Conservation (phyloP, 352 stramenopile species). For the Globisporangium emineosum region DNA sequence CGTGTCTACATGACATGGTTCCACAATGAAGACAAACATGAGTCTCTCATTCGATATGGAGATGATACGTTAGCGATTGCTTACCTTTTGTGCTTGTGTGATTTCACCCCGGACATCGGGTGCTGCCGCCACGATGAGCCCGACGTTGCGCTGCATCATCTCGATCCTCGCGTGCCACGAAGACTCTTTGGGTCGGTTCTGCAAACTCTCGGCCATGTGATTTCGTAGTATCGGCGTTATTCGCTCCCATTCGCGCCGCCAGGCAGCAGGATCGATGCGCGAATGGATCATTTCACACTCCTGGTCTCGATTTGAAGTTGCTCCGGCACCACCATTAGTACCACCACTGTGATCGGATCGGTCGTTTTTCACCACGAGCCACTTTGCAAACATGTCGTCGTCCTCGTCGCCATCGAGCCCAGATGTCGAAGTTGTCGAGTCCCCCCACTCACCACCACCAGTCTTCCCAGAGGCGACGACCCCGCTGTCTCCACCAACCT, state of each 20-base stretch:
- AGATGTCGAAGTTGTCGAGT: slow-evolving; percentile 31
- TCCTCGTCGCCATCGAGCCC: slow-evolving; percentile 19
- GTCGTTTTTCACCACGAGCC: slow-evolving; percentile 43
- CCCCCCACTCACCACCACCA: slow-evolving; percentile 17
- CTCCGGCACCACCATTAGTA: background rate
- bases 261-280: slow-evolving; percentile 34
- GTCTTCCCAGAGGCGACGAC: background rate
- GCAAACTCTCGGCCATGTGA: slow-evolving; percentile 22
- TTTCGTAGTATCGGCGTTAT: slow-evolving; percentile 37
- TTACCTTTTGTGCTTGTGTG: slow-evolving; percentile 23
- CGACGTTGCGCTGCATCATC: slow-evolving; percentile 24
- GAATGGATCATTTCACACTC: slow-evolving; percentile 39
- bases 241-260: slow-evolving; percentile 32
- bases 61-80: too few species aligned
- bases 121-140: slow-evolving; percentile 17
- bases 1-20: slow-evolving; percentile 9
- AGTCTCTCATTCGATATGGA: too few species aligned
- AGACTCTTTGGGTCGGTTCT: slow-evolving; percentile 17
- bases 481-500: slow-evolving; percentile 1
- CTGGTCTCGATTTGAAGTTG: too few species aligned
- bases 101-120: slow-evolving; percentile 21
- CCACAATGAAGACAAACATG: background rate
- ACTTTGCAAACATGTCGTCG: slow-evolving; percentile 36
- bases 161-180: slow-evolving; percentile 31
- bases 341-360: background rate